phyloP scores from a whole-genome alignment of 257 asterid species.

The Ocimum tenuiflorum region DNA sequence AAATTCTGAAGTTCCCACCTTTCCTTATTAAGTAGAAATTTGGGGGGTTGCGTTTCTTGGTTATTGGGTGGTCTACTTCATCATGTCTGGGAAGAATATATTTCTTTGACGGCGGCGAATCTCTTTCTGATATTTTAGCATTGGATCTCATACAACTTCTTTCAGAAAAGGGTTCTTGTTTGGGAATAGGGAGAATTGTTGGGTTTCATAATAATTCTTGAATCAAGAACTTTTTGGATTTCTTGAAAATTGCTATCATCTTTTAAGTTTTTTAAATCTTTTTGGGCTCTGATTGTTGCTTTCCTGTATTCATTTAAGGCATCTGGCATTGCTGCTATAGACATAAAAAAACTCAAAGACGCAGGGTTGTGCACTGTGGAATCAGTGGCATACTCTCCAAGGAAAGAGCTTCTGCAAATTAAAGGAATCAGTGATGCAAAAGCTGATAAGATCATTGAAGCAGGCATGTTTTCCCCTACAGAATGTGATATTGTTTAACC shows the following conservation, averaged over 20 bases:
- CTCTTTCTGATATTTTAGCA: background rate
- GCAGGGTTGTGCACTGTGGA: constrained; percentile 93
- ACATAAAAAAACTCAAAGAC: constrained; percentile 85
- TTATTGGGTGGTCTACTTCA: background rate
- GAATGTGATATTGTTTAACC: background rate
- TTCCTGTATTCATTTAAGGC: constrained; percentile 37
- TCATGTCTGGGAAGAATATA: background rate
- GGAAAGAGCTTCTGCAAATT: constrained; percentile 85
- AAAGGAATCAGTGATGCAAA: constrained; percentile 97
- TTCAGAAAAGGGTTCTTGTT: background rate
- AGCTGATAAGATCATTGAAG: constrained; percentile 94
- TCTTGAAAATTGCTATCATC: background rate
- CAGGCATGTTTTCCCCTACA: constrained; percentile 54
- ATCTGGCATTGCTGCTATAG: constrained; percentile 84
- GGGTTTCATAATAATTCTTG: too few species aligned
- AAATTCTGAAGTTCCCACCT: background rate
- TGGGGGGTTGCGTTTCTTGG: background rate
- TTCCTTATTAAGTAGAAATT: background rate
- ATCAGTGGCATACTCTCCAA: constrained; percentile 81
- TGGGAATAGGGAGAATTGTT: background rate
- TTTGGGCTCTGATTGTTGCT: constrained; percentile 7
- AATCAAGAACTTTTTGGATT: background rate
- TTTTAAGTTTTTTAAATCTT: background rate
- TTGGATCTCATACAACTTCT: background rate
- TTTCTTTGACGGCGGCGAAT: background rate